Evolutionary conservation across 2,329 filamentous ascomycete genomes (phyloP).

Genomic region (Fusarium agapanthi): DNA sequence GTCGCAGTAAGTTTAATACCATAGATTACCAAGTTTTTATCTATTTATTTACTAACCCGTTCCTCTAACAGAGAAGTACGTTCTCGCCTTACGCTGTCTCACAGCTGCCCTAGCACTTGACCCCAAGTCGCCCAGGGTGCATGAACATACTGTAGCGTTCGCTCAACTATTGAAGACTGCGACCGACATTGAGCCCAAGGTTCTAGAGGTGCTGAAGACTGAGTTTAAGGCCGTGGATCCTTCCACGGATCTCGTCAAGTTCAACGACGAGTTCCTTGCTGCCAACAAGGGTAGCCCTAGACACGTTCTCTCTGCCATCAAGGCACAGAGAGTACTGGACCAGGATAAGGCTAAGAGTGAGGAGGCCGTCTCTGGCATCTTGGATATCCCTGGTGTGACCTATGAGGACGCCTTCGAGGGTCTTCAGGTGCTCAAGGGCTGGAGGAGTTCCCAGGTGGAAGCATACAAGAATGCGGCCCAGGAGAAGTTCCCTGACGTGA

Average conservation of each 20-base stretch:
- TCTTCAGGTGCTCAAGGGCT: conserved; percentile 55
- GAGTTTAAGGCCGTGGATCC: conserved; percentile 71
- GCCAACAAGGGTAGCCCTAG: conserved; percentile 69
- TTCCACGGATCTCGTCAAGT: conserved; percentile 65
- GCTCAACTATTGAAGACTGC: conserved; percentile 67
- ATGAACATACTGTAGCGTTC: conserved; percentile 78
- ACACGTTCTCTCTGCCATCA: conserved; percentile 71
- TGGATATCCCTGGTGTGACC: conserved; percentile 60
- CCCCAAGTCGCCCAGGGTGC: conserved; percentile 73
- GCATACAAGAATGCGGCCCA: conserved; percentile 59
- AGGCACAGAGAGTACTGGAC: conserved; percentile 66
- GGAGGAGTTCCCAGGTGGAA: conserved; percentile 59
- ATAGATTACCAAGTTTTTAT: no score
- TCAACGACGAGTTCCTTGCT: conserved; percentile 72
- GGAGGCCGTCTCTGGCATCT: conserved; percentile 67
- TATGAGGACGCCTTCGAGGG: conserved; percentile 64
- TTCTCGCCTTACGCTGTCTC: conserved; percentile 88
- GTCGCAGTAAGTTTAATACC: conserved; percentile 71
- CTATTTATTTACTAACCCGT: not conserved
- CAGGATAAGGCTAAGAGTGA: conserved; percentile 66
- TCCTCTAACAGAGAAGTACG: conserved; percentile 73
- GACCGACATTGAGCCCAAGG: conserved; percentile 68
- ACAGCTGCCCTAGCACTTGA: conserved; percentile 77
- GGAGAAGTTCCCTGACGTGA: conserved; percentile 61
- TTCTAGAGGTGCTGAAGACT: conserved; percentile 73